A percentile compares a stretch with the other conserved stretches of the same genome.
Conservation (phyloP, 768 basidiomycete species). For the Mycena leptocephala region DNA sequence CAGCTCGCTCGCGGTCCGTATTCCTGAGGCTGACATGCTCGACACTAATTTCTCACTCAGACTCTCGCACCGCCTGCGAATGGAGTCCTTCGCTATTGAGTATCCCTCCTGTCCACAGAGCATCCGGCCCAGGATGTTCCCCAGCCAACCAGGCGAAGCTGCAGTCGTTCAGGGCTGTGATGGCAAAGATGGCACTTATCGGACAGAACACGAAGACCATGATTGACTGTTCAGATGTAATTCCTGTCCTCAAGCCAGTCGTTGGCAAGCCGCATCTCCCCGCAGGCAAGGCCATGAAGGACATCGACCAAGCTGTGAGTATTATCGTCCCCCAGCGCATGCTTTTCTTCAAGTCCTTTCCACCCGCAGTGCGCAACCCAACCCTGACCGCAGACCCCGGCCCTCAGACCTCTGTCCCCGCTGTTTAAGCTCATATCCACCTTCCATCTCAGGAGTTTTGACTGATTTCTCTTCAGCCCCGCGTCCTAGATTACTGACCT, state of each 20-base stretch:
- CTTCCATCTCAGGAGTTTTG: neutral
- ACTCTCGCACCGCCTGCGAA: slow-evolving; percentile 54
- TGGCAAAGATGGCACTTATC: slow-evolving; percentile 50
- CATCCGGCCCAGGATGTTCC: too few species aligned
- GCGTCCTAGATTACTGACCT: neutral
- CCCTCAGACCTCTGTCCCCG: neutral
- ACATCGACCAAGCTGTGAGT: slow-evolving; percentile 25
- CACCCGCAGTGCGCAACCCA: neutral
- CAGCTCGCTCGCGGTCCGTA: slow-evolving; percentile 38
- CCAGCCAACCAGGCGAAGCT: slow-evolving; percentile 44
- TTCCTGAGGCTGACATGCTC: slow-evolving; percentile 34
- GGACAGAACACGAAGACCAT: slow-evolving; percentile 45
- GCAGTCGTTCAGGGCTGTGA: slow-evolving; percentile 46
- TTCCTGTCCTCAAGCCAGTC: slow-evolving; percentile 42
- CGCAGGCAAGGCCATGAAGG: slow-evolving; percentile 37
- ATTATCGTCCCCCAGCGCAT: neutral
- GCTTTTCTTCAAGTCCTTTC: neutral
- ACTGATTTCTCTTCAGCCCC: neutral
- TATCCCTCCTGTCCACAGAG: neutral
- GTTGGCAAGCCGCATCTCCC: slow-evolving; percentile 37
- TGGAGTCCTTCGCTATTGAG: slow-evolving; percentile 52
- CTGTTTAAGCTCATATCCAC: too few species aligned
- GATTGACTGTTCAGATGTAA: slow-evolving; percentile 56
- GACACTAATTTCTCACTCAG: slow-evolving; percentile 37
- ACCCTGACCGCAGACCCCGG: neutral